Evolutionary conservation across 2,329 filamentous ascomycete genomes (phyloP).

Genomic region (Pestalotiopsis sp.): DNA sequence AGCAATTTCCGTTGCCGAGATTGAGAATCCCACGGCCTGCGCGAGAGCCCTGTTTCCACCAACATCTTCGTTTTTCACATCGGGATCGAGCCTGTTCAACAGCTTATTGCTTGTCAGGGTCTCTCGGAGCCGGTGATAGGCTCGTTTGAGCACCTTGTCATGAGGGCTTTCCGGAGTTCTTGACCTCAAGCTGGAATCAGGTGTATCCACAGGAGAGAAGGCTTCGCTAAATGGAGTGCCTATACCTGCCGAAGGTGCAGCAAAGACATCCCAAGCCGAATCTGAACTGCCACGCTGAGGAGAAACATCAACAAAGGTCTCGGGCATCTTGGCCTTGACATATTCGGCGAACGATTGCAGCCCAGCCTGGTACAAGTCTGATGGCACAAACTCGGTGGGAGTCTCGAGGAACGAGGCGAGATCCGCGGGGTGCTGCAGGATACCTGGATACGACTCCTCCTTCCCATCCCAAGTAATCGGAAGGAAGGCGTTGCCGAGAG

Average conservation of each 20-base stretch:
- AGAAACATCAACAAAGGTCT: conserved; percentile 41
- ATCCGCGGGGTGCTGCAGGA: conserved; percentile 59
- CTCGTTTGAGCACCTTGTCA: conserved; percentile 57
- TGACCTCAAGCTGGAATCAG: conserved; percentile 36
- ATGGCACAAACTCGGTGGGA: conserved; percentile 42
- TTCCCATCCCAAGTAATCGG: conserved; percentile 95
- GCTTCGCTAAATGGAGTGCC: conserved; percentile 46
- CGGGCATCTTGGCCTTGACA: conserved; percentile 38
- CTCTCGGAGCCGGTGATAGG: conserved; percentile 63
- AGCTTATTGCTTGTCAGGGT: conserved; percentile 61
- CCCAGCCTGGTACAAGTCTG: conserved; percentile 18
- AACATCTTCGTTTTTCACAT: conserved; percentile 46
- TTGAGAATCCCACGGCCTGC: conserved; percentile 76
- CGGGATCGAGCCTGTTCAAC: conserved; percentile 22
- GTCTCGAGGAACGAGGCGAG: conserved; percentile 73
- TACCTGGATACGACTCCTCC: conserved; percentile 78
- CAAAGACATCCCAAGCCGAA: conserved; percentile 42
- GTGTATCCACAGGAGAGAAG: conserved; percentile 40
- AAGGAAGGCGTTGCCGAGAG: conserved; percentile 90
- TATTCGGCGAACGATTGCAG: conserved; percentile 41
- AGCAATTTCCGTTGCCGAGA: conserved; percentile 87
- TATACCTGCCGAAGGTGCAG: conserved; percentile 33
- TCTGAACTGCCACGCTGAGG: conserved; percentile 39
- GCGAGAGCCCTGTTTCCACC: conserved; percentile 62
- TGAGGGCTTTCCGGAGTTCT: conserved; percentile 36